Conservation (phyloP, 208 protist genomes). For the Leishmania amazonensis region DNA sequence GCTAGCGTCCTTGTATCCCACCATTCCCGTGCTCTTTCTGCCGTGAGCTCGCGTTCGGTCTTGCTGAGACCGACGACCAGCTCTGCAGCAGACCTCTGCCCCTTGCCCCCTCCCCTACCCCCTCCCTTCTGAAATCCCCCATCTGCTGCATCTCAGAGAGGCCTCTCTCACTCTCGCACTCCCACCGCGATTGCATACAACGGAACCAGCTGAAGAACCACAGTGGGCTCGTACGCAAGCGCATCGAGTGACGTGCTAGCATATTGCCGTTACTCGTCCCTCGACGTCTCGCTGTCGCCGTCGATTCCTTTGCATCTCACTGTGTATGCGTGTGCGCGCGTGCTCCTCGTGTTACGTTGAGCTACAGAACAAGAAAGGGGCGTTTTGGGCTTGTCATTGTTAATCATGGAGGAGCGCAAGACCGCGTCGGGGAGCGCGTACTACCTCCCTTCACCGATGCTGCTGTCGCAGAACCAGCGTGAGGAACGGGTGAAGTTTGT, state of each 20-base stretch:
- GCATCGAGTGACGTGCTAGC: not conserved
- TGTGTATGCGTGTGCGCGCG: not conserved
- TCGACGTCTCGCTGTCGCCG: not conserved
- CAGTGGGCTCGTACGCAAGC: not conserved
- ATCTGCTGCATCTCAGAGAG: not conserved
- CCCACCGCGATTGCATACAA: not conserved
- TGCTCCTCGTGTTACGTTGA: not conserved
- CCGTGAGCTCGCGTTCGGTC: not conserved
- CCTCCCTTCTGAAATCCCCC: not conserved
- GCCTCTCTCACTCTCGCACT: not conserved
- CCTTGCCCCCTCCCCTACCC: not conserved
- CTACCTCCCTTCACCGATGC: slow-evolving; percentile 82
- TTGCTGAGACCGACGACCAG: not conserved
- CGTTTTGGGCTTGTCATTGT: not conserved
- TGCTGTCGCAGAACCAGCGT: slow-evolving; percentile 41
- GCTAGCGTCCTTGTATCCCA: not conserved
- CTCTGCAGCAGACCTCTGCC: not conserved
- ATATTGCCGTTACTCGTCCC: too few species aligned
- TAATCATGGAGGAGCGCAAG: slow-evolving; percentile 45
- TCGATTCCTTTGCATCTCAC: too few species aligned
- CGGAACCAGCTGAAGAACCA: not conserved
- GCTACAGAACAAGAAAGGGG: not conserved
- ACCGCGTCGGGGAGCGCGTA: slow-evolving; percentile 67
- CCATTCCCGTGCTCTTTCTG: not conserved
- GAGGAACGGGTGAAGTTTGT: slow-evolving; percentile 92